Conservation (phyloP, 2,329 filamentous ascomycete species). For the Proliferodiscus dingleyae region DNA sequence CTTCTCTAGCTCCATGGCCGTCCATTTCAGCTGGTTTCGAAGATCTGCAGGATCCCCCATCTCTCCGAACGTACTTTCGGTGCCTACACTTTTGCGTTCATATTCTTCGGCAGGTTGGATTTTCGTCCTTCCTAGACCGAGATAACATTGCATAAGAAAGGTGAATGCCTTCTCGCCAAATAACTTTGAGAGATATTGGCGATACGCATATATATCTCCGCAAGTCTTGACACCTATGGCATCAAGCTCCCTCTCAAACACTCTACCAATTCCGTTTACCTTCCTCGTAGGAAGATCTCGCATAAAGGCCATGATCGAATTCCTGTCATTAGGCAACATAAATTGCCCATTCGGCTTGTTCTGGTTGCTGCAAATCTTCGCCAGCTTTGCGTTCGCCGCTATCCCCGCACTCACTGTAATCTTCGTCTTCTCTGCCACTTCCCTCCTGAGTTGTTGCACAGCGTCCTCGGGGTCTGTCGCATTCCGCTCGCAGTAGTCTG, state of each 20-base stretch:
- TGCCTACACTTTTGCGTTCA: conserved; percentile 89
- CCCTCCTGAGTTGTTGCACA: conserved; percentile 70
- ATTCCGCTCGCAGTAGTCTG: conserved; percentile 71
- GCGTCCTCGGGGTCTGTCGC: conserved; percentile 64
- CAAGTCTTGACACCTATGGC: conserved; percentile 85
- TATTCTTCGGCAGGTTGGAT: conserved; percentile 85
- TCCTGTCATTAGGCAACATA: conserved; percentile 64
- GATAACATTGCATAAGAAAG: conserved; percentile 77
- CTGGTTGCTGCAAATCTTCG: conserved; percentile 91
- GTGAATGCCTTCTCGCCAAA: conserved; percentile 90
- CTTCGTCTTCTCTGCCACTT: conserved; percentile 70
- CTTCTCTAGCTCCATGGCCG: conserved; percentile 79
- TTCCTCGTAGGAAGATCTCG: conserved; percentile 76
- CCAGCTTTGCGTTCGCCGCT: conserved; percentile 85
- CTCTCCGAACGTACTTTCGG: conserved; percentile 85
- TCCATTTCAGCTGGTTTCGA: conserved; percentile 71
- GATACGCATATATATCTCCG: conserved; percentile 75
- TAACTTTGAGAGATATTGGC: conserved; percentile 67
- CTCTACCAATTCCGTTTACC: conserved; percentile 90
- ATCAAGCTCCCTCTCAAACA: conserved; percentile 84
- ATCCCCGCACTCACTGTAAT: conserved; percentile 94
- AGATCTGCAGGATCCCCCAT: conserved; percentile 65
- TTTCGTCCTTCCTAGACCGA: conserved; percentile 80
- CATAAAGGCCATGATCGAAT: conserved; percentile 81
- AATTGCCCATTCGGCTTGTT: conserved; percentile 98